Evolutionary conservation across 306 rosid species (phyloP).

Genomic region (Cucumis melo): DNA sequence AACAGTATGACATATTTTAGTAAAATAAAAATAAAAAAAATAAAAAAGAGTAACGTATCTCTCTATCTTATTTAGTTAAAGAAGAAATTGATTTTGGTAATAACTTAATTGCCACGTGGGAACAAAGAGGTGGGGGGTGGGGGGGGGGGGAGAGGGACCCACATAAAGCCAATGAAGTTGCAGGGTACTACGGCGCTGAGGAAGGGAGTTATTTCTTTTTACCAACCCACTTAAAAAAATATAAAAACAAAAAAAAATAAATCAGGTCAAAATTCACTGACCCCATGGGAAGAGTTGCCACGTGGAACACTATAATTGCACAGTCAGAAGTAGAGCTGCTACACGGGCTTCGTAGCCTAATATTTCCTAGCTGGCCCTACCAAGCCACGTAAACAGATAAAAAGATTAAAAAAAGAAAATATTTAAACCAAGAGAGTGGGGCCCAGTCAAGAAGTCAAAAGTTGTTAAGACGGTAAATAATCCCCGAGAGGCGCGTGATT

Average conservation of each 20-base stretch:
- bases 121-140: too few relatives aligned
- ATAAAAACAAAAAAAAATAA: too few relatives aligned
- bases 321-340: neutral
- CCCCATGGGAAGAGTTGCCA: neutral
- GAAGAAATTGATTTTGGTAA: too few relatives aligned
- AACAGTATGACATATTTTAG: too few relatives aligned
- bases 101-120: neutral
- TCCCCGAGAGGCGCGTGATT: constrained; percentile 7
- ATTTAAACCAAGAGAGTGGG: neutral
- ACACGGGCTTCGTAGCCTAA: neutral
- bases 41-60: too few relatives aligned
- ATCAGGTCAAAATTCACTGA: neutral
- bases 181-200: neutral
- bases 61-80: too few relatives aligned
- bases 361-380: neutral
- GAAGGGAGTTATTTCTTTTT: neutral
- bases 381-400: neutral
- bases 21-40: too few relatives aligned
- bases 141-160: neutral
- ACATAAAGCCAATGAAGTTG: neutral
- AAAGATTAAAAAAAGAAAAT: neutral
- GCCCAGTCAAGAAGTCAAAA: neutral
- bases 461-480: neutral
- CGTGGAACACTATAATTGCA: neutral
- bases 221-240: too few relatives aligned